Percentiles rank a stretch among this genome's conserved stretches.
Conservation (phyloP, 1,284 basidiomycete genomes). For the Gomphus bonarii region DNA sequence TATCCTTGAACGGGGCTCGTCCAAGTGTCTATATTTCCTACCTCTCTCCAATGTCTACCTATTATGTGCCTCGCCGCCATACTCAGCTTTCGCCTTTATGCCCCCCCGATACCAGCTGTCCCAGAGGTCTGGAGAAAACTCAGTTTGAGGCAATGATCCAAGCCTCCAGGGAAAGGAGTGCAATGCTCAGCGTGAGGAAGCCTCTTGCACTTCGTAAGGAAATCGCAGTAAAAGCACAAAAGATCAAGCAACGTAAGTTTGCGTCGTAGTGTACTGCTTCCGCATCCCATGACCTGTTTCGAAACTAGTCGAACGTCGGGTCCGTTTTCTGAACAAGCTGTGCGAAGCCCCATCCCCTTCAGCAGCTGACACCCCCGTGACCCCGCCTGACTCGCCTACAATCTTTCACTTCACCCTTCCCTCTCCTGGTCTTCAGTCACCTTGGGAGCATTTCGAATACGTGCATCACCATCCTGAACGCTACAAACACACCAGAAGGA, state of each 20-base stretch:
- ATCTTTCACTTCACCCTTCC: conserved; percentile 61
- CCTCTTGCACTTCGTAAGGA: conserved; percentile 57
- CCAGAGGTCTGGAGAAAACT: conserved; percentile 49
- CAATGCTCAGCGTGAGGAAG: conserved; percentile 34
- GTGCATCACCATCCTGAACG: conserved; percentile 18
- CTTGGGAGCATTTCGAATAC: conserved; percentile 42
- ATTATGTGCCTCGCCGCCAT: conserved; percentile 28
- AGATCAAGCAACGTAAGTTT: conserved; percentile 59
- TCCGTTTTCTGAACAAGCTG: conserved; percentile 64
- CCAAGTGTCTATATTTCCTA: conserved; percentile 19
- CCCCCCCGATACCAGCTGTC: conserved; percentile 27
- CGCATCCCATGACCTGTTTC: not conserved
- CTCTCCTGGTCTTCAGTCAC: conserved; percentile 55
- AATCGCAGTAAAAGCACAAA: conserved; percentile 60
- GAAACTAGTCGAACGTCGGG: conserved; percentile 59
- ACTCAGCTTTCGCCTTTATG: conserved; percentile 43
- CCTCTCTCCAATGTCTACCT: conserved; percentile 21
- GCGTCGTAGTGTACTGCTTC: not conserved
- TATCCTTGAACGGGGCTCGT: conserved; percentile 10
- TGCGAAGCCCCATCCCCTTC: conserved; percentile 52
- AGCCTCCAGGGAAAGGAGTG: conserved; percentile 28
- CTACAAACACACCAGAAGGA: conserved; percentile 34
- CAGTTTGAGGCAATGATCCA: conserved; percentile 53
- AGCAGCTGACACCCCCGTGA: conserved; percentile 47
- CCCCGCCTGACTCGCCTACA: conserved; percentile 58